These are phyloP conservation scores for Fereydounia khargensis DNA, from an alignment of 1,284 basidiomycete genomes.

Conservation along the genomic window DNA sequence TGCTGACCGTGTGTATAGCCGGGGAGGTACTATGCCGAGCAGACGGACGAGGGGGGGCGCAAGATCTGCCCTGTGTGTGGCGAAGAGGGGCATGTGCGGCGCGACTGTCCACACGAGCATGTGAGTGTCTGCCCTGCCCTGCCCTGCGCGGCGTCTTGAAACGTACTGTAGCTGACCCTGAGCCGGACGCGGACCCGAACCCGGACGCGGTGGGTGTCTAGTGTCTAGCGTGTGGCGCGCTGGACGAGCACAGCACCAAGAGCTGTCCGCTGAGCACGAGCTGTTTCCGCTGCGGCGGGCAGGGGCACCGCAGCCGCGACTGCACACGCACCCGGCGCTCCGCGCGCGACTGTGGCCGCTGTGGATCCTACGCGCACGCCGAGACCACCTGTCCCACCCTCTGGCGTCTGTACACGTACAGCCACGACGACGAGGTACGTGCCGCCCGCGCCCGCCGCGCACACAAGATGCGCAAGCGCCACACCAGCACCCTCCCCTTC, in stretches of 20 bases:
- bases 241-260: constrained; percentile 77
- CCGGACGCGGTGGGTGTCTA: constrained; percentile 52
- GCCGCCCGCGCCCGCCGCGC: constrained; percentile 15
- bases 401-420: constrained; percentile 83
- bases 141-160: neutral
- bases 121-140: constrained; percentile 6
- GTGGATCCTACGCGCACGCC: constrained; percentile 70
- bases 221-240: constrained; percentile 83
- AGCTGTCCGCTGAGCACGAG: constrained; percentile 78
- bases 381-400: constrained; percentile 78
- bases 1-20: constrained; percentile 39
- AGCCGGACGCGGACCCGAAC: neutral
- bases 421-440: constrained; percentile 64
- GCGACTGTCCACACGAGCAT: constrained; percentile 34
- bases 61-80: constrained; percentile 34
- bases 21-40: constrained; percentile 40
- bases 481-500: constrained; percentile 1
- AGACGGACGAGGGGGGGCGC: constrained; percentile 31
- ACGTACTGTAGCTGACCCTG: neutral
- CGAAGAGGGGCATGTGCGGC: constrained; percentile 40
- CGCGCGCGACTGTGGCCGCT: constrained; percentile 69
- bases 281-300: constrained; percentile 81
- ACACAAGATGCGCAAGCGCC: constrained; percentile 5
- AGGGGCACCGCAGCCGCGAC: constrained; percentile 72
- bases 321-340: constrained; percentile 63